phyloP scores from a whole-genome alignment of 2,329 filamentous ascomycete species.

The Incumbomyces delicatus region DNA sequence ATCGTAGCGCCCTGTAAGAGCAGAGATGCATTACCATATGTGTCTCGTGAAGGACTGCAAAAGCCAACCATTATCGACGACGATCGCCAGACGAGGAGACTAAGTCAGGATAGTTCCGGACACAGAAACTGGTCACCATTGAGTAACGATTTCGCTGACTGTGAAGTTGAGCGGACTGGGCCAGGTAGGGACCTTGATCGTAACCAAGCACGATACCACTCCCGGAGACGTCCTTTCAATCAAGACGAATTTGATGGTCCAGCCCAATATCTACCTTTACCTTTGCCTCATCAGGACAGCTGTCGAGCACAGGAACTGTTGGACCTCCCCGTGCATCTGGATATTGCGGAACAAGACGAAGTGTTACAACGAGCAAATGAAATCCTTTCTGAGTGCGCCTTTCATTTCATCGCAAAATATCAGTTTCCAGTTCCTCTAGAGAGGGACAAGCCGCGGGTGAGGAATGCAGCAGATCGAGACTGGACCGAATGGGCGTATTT shows the following conservation, averaged over 20 bases:
- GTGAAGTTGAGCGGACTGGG: conserved; percentile 17
- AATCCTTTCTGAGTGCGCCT: conserved; percentile 73
- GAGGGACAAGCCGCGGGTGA: conserved; percentile 68
- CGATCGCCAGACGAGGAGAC: conserved; percentile 10
- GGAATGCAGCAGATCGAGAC: conserved; percentile 65
- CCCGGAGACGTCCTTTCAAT: conserved; percentile 50
- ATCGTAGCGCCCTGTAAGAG: neutral
- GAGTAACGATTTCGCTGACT: conserved; percentile 18
- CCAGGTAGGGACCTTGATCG: conserved; percentile 15
- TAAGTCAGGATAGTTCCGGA: conserved; percentile 19
- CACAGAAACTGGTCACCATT: conserved; percentile 17
- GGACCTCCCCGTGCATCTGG: conserved; percentile 70
- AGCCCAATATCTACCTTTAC: conserved; percentile 68
- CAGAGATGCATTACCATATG: neutral
- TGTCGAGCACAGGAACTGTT: conserved; percentile 72
- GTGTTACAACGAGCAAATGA: conserved; percentile 75
- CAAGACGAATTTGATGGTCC: conserved; percentile 84
- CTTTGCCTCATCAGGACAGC: conserved; percentile 60
- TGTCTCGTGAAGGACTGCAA: neutral
- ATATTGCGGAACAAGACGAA: conserved; percentile 74
- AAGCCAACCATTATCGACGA: conserved; percentile 3
- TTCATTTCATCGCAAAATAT: conserved; percentile 84
- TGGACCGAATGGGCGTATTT: conserved; percentile 92
- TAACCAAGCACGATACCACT: conserved; percentile 15
- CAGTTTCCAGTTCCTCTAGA: conserved; percentile 81